These are phyloP conservation scores for Carex myosuroides DNA, from an alignment of 176 grass and related monocot species.

Conservation along the genomic window DNA sequence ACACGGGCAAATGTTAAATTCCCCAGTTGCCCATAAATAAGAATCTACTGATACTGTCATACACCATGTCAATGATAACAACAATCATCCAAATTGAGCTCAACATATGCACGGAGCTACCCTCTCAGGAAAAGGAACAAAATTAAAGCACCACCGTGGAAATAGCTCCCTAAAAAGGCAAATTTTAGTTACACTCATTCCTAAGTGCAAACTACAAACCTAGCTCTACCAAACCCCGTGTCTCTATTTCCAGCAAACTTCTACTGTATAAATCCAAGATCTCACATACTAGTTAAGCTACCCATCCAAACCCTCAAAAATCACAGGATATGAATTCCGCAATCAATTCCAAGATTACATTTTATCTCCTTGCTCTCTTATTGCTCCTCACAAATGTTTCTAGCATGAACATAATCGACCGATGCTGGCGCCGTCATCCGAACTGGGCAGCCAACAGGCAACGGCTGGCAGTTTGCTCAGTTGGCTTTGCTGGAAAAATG, in stretches of 20 bases:
- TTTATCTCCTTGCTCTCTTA: slow-evolving; percentile 16
- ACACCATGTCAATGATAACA: not conserved
- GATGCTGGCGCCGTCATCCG: slow-evolving; percentile 50
- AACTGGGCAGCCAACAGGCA: slow-evolving; percentile 58
- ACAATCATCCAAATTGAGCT: not conserved
- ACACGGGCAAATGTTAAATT: not conserved
- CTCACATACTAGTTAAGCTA: not conserved
- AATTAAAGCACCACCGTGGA: not conserved
- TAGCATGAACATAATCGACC: slow-evolving; percentile 46
- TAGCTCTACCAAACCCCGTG: not conserved
- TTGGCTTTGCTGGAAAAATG: slow-evolving; percentile 77
- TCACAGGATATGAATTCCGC: not conserved
- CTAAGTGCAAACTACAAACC: not conserved
- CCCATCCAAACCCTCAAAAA: too few relatives aligned
- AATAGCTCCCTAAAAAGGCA: not conserved
- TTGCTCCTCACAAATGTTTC: not conserved
- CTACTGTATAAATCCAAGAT: not conserved
- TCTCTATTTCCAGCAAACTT: slow-evolving; percentile 26
- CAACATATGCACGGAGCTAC: too few relatives aligned
- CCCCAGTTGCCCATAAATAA: not conserved
- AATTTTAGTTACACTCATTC: slow-evolving; percentile 1
- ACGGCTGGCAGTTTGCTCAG: slow-evolving; percentile 52
- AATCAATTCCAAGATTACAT: not conserved
- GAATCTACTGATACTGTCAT: not conserved
- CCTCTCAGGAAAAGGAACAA: not conserved